A percentile compares a stretch with the other conserved stretches of the same genome.
Conservation (phyloP, 129 eudicot genomes). For the Ambrosia artemisiifolia region DNA sequence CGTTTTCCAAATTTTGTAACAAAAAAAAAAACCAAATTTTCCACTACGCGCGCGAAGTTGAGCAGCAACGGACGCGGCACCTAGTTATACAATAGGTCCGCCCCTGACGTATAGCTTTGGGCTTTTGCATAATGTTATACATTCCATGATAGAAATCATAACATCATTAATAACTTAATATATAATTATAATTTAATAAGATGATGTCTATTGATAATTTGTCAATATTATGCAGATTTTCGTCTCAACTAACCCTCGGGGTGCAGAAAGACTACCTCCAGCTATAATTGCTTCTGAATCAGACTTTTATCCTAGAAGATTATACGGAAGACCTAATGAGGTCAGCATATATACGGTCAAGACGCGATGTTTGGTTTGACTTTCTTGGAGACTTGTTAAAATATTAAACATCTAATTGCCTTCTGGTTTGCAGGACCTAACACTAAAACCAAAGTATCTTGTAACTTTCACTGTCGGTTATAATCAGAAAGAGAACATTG, state of each 20-base stretch:
- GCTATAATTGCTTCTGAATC: conserved; percentile 72
- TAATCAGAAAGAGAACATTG: conserved; percentile 65
- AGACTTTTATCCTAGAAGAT: conserved; percentile 64
- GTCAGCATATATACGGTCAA: conserved; percentile 27
- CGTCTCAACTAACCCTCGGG: conserved; percentile 77
- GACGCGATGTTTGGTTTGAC: not conserved
- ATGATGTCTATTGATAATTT: not conserved
- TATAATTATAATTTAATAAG: not conserved
- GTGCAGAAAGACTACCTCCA: conserved; percentile 87
- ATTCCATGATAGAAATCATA: not conserved
- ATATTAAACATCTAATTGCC: not conserved
- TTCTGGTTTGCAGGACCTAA: conserved; percentile 62
- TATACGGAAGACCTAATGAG: conserved; percentile 76
- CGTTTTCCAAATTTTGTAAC: too few species aligned
- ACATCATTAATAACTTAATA: not conserved
- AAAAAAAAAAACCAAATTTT: too few species aligned
- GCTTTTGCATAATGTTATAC: not conserved
- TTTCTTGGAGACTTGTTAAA: conserved; percentile 12
- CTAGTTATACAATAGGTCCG: too few species aligned
- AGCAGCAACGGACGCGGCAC: too few species aligned
- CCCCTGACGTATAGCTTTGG: too few species aligned
- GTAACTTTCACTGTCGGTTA: conserved; percentile 90
- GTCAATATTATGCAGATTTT: conserved; percentile 49
- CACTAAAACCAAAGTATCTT: conserved; percentile 62
- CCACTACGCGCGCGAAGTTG: too few species aligned